Evolutionary conservation across 345 rosid genomes (phyloP), one percentile per base, ranked within the genome.

Genomic region (Atalantia buxifolia): DNA sequence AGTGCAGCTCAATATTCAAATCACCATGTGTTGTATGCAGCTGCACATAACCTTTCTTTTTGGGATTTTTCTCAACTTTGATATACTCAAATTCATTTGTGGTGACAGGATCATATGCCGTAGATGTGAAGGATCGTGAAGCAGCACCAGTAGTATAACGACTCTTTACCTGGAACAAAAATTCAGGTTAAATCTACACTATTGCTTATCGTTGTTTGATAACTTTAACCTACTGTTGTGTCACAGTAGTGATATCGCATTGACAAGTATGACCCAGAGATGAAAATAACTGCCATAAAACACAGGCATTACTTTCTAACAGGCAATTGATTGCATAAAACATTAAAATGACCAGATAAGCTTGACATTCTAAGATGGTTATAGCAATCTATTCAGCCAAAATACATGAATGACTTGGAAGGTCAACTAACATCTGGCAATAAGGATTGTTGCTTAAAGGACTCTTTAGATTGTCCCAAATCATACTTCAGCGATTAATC

Each of bases 31-130:
- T 92, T 56, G 98, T 94, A 50, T 83, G 93, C 87, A 94, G 78
- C 89, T 92, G 92, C 81, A 94, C 92, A 83, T 96, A 94, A 65
- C 99, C 99, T 92, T 94, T 96, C 94, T 92, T 96, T 82, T 83
- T 91, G 3, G 97, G 97, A 86, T 90, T 94, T 83, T 90, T 96
- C 89, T 94, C 98, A 31, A 94, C 98, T 86, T 96, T 87, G 76
- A 94, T 61, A 62, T 92, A 87, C 76, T 96, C 97, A 74, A 82
- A 96, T 16, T 96, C 97, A 80, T 96, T 96, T 79, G 85, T 75
- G 10, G 99, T 94, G 42, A 96, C 94, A 65, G 99, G 97, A 77
- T 91, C 93, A 89, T 84, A 96, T 19, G 93, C 85, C 36, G 93
- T 90, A 79, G 97, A 96, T 77, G 99, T 96, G 85, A 94, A 96